Percentiles rank a stretch among this genome's conserved stretches.
phyloP scores from a whole-genome alignment of 352 stramenopile genomes.

The Thraustotheca clavata region DNA sequence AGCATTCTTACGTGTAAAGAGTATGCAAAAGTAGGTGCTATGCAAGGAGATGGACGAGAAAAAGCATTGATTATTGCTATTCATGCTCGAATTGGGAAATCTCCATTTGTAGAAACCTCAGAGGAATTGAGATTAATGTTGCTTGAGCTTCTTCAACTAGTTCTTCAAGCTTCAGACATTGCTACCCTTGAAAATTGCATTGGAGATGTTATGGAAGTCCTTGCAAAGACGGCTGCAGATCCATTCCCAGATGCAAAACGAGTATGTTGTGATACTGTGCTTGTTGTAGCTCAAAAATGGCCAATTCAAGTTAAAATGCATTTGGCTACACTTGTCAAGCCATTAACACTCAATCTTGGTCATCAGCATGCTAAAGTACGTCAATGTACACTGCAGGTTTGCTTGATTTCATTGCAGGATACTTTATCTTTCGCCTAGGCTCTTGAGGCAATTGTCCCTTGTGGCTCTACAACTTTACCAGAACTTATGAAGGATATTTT shows the following conservation, averaged over 20 bases:
- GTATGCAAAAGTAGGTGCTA: conserved; percentile 3
- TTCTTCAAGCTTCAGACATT: conserved; percentile 30
- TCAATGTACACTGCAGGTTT: conserved; percentile 52
- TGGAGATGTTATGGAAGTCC: conserved; percentile 47
- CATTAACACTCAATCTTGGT: conserved; percentile 55
- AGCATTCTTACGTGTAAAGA: neutral
- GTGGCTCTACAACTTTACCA: conserved; percentile 46
- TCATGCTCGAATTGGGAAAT: conserved; percentile 48
- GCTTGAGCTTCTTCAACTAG: conserved; percentile 43
- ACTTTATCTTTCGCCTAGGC: conserved; percentile 25
- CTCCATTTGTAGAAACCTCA: conserved; percentile 67
- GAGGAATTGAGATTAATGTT: conserved; percentile 75
- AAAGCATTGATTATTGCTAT: conserved; percentile 43
- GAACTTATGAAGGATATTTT: conserved; percentile 74
- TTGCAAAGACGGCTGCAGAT: conserved; percentile 66
- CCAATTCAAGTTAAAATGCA: conserved; percentile 51
- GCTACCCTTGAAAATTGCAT: conserved; percentile 24
- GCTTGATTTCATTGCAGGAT: neutral
- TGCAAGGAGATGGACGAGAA: conserved; percentile 18
- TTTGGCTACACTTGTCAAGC: conserved; percentile 52
- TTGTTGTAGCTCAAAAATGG: conserved; percentile 47
- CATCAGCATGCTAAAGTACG: conserved; percentile 80
- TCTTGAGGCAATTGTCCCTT: conserved; percentile 58
- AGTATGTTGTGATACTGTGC: conserved; percentile 48
- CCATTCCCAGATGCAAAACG: conserved; percentile 80